Evolutionary conservation across 2,329 filamentous ascomycete genomes (phyloP), one percentile per base, ranked within the genome.

Genomic region (Thielaviopsis ethacetica): DNA sequence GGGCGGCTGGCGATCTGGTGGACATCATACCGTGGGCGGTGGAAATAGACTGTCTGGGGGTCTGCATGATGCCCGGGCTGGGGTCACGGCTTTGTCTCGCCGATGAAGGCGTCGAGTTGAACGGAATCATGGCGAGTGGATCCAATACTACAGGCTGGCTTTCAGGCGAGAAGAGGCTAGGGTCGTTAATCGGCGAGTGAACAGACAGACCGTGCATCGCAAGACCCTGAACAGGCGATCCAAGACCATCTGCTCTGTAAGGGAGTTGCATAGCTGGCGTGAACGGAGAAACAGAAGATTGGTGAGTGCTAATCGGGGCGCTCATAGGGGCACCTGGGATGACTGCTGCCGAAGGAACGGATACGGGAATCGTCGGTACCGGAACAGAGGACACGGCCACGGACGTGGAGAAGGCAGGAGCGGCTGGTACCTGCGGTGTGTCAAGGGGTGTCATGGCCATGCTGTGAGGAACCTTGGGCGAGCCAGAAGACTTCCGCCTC

Each of bases 371-470:
- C 51, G 30, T 19, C 22, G 47, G 52, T 2, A 41, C 26, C 13
- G 49, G 56, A 27, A 47, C 44, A 49, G 49, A 70, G 61, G 56
- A 65, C 66, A 15, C 65, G 69, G 67, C 63, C 71, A 62, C 69
- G 73, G 62, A 67, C 68, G 63, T 62, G 63, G 59, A 67, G 71
- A 62, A 30, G 38, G 38, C 38, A 17, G 38, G 38, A 3, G 38
- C 38, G 19, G 19, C 12, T 15, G 70, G 71, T 64, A 68, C 24
- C 19, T 62, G 57, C 54, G 70, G 73, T 1, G 81, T 83, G 64
- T 93, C 86, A 41, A 93, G 75, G 59, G 82, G 82, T 1, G 90
- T 95, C 90, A 95, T 95, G 7, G 84, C 80, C 64, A 95, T 71
- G 17, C 81, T 83, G 19, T 79, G 82, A 0, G 88, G 86, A 15